phyloP scores from a whole-genome alignment of 306 rosid genomes.

The Lathyrus oleraceus region DNA sequence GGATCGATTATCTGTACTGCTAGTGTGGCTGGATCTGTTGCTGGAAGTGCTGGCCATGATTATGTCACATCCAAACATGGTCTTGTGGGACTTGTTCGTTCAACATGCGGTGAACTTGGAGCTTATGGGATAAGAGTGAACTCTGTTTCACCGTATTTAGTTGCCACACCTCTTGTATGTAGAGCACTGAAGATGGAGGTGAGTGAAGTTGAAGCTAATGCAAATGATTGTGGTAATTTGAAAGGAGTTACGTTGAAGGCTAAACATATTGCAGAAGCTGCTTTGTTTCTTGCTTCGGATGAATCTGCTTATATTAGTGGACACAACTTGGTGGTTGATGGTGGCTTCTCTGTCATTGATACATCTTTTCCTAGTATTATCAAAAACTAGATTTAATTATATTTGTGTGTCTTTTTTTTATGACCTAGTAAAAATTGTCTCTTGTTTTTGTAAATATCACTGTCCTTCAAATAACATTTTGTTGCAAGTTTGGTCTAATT shows the following conservation, averaged over 20 bases:
- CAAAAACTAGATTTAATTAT: too few relatives aligned
- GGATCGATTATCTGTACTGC: constrained; percentile 78
- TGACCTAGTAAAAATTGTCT: too few relatives aligned
- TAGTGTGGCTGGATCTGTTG: constrained; percentile 58
- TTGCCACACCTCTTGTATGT: constrained; percentile 63
- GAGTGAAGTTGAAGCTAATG: constrained; percentile 43
- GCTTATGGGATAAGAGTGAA: constrained; percentile 74
- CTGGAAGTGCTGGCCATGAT: constrained; percentile 46
- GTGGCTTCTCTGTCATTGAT: constrained; percentile 59
- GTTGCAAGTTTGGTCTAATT: too few relatives aligned
- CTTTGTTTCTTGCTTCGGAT: constrained; percentile 76
- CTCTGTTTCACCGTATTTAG: constrained; percentile 55
- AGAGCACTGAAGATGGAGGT: constrained; percentile 24
- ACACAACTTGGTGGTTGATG: constrained; percentile 71
- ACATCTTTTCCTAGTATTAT: constrained; percentile 25
- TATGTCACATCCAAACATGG: constrained; percentile 62
- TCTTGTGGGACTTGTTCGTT: constrained; percentile 54
- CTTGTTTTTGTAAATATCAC: too few relatives aligned
- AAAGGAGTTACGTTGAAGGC: constrained; percentile 74
- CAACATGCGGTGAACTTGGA: constrained; percentile 66
- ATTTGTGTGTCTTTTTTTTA: too few relatives aligned
- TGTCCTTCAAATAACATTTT: too few relatives aligned
- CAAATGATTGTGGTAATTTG: constrained; percentile 49
- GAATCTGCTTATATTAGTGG: constrained; percentile 74
- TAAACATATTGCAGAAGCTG: constrained; percentile 75